Evolutionary conservation across 345 rosid species (phyloP).

Genomic region (Camelina laxa): DNA sequence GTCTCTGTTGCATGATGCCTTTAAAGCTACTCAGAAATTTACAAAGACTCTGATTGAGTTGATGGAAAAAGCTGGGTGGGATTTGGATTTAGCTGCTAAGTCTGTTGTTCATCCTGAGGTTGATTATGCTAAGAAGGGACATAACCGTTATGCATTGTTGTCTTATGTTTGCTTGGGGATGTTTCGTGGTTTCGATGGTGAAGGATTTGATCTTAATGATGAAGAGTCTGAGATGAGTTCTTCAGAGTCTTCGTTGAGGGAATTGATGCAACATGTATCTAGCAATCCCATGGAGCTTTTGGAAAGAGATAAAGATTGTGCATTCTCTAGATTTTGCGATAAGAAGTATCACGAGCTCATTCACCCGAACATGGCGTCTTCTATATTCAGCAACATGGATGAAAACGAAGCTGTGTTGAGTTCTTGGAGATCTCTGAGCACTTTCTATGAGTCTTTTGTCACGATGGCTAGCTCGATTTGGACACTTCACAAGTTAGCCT

Average conservation of each 20-base stretch:
- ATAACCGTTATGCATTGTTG: constrained; percentile 68
- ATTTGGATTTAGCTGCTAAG: constrained; percentile 79
- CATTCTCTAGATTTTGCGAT: constrained; percentile 81
- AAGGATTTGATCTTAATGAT: constrained; percentile 53
- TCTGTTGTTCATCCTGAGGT: constrained; percentile 68
- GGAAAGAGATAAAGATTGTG: constrained; percentile 65
- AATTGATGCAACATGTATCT: constrained; percentile 75
- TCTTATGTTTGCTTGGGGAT: constrained; percentile 82
- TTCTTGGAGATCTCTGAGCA: constrained; percentile 81
- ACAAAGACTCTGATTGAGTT: constrained; percentile 71
- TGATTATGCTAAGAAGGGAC: constrained; percentile 59
- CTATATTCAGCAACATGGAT: constrained; percentile 77
- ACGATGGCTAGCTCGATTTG: constrained; percentile 85
- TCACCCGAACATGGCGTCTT: constrained; percentile 86
- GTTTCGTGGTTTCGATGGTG: constrained; percentile 72
- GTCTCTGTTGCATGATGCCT: constrained; percentile 67
- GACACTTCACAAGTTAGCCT: constrained; percentile 80
- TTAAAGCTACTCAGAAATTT: constrained; percentile 65
- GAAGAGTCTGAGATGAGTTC: constrained; percentile 45
- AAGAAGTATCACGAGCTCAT: constrained; percentile 88
- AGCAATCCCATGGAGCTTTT: constrained; percentile 82
- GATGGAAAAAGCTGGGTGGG: constrained; percentile 92
- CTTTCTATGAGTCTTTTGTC: constrained; percentile 79
- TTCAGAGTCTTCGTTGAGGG: constrained; percentile 56
- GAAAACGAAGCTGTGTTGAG: constrained; percentile 67